phyloP scores from a whole-genome alignment of 2,329 filamentous ascomycete genomes.

The Fusarium torreyae region DNA sequence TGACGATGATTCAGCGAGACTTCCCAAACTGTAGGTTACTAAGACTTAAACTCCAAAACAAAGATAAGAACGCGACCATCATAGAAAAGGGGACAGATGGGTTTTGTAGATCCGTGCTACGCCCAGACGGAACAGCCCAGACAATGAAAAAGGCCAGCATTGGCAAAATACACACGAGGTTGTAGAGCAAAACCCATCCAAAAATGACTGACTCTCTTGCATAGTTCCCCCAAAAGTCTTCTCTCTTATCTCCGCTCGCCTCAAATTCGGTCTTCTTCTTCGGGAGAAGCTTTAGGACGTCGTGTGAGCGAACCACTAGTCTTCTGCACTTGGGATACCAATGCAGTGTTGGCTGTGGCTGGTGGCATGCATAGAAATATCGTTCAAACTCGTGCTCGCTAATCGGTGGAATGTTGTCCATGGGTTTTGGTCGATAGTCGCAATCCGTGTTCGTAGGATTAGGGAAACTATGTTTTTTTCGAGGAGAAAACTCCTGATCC shows the following conservation, averaged over 20 bases:
- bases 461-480: not conserved
- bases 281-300: not conserved
- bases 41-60: not conserved
- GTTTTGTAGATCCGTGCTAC: not conserved
- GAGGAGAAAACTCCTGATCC: not conserved
- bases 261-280: not conserved
- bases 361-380: not conserved
- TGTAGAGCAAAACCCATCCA: not conserved
- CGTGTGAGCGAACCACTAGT: not conserved
- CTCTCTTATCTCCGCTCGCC: not conserved
- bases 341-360: not conserved
- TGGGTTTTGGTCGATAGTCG: not conserved
- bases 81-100: not conserved
- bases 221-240: not conserved
- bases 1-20: too few species aligned
- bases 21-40: not conserved
- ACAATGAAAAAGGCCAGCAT: not conserved
- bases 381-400: not conserved
- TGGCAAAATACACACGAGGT: not conserved
- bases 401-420: not conserved
- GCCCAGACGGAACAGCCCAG: not conserved
- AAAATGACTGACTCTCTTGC: not conserved
- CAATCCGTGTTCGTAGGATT: not conserved
- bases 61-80: not conserved
- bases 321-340: not conserved